These are phyloP conservation scores for Aspergillus hancockii DNA, from an alignment of 495 filamentous ascomycete genomes.

Conservation along the genomic window DNA sequence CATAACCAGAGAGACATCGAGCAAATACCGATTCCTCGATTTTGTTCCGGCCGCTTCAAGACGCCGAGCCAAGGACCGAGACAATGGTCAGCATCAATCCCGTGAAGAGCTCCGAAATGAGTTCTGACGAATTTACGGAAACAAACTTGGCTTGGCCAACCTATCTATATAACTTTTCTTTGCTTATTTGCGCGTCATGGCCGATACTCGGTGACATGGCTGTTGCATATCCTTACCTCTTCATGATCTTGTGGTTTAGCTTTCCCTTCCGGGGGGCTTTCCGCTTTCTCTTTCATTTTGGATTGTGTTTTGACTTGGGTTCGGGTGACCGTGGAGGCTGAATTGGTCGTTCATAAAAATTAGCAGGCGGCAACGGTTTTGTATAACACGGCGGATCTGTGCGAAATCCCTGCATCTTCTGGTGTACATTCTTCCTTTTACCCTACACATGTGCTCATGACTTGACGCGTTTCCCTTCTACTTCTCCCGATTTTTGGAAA, in stretches of 20 bases:
- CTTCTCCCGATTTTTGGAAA: constrained; percentile 29
- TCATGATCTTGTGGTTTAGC: constrained; percentile 4
- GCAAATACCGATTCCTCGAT: constrained; percentile 51
- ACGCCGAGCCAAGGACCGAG: constrained; percentile 47
- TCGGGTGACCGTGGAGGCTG: constrained; percentile 3
- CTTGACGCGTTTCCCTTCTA: constrained; percentile 25
- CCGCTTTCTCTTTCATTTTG: constrained; percentile 4
- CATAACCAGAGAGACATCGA: constrained; percentile 46
- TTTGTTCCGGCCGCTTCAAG: constrained; percentile 45
- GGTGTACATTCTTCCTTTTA: constrained; percentile 24
- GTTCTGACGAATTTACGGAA: constrained; percentile 20
- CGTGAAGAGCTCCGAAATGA: constrained; percentile 43
- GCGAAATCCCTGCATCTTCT: constrained; percentile 20
- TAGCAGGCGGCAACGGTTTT: constrained; percentile 14
- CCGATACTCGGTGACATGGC: not conserved
- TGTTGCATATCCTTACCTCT: constrained; percentile 3
- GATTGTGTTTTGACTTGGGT: constrained; percentile 8
- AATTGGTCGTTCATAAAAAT: constrained; percentile 7
- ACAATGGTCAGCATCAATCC: constrained; percentile 40
- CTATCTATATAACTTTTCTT: constrained; percentile 4
- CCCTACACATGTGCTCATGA: constrained; percentile 35
- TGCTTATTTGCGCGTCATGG: not conserved
- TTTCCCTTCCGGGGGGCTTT: not conserved
- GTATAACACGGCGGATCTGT: constrained; percentile 25
- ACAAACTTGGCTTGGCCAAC: not conserved